These are phyloP conservation scores for Lindgomyces ingoldianus DNA, from an alignment of 495 filamentous ascomycete species.

Conservation along the genomic window DNA sequence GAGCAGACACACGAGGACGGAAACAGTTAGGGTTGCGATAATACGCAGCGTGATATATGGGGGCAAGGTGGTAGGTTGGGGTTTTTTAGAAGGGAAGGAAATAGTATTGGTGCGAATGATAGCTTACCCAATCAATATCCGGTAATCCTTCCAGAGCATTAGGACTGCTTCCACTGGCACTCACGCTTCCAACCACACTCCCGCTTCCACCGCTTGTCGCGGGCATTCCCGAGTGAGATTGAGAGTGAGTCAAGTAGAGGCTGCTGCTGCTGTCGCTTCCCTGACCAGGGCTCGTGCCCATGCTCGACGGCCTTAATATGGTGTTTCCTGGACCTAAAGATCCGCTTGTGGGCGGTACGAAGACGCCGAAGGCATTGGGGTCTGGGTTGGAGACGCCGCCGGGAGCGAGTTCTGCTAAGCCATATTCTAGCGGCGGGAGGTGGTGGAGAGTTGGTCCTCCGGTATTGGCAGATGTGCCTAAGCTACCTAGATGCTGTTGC, in stretches of 20 bases:
- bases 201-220: not conserved
- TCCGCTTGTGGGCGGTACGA: not conserved
- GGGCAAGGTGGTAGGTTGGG: no score
- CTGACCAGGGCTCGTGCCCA: not conserved
- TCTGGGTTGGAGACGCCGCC: not conserved
- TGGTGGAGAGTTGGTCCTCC: not conserved
- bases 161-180: slow-evolving; percentile 22
- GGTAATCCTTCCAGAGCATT: slow-evolving; percentile 25
- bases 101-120: not conserved
- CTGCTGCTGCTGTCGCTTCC: no score
- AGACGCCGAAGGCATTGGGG: not conserved
- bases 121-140: slow-evolving; percentile 41
- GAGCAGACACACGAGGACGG: no score
- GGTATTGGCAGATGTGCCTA: not conserved
- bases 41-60: no score
- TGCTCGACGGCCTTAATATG: no score
- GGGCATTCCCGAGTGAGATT: not conserved
- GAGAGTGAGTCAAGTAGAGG: no score
- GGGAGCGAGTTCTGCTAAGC: not conserved
- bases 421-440: not conserved
- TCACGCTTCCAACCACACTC: not conserved
- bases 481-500: not conserved
- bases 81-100: no score
- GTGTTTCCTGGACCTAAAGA: no score
- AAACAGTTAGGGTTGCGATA: no score